Conservation (phyloP, 306 rosid species). For the Fragaria vesca region DNA sequence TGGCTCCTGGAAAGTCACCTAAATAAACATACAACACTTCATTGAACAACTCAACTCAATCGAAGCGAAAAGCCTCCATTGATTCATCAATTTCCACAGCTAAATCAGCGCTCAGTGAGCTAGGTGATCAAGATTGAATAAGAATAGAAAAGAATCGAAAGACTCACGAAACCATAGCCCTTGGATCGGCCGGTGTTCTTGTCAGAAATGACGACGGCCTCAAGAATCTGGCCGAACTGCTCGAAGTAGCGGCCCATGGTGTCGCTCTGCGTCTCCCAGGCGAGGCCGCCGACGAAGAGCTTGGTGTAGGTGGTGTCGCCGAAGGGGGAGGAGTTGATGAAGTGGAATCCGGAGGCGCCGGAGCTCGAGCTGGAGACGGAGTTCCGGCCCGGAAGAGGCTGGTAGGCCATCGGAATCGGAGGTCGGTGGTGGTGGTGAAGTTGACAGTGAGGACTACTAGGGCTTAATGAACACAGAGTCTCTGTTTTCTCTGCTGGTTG, state of each 20-base stretch:
- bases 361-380: constrained; percentile 54
- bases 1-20: constrained; percentile 97
- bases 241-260: constrained; percentile 84
- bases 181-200: constrained; percentile 95
- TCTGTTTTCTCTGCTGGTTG: too few relatives aligned
- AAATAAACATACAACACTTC: constrained; percentile 68
- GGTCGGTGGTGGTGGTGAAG: too few relatives aligned
- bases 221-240: constrained; percentile 86
- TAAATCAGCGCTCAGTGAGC: not conserved
- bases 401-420: constrained; percentile 65
- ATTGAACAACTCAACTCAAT: constrained; percentile 14
- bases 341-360: constrained; percentile 51
- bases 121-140: constrained; percentile 15
- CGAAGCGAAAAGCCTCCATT: too few relatives aligned
- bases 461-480: too few relatives aligned
- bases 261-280: constrained; percentile 97
- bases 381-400: constrained; percentile 63
- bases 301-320: constrained; percentile 96
- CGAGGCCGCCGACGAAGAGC: constrained; percentile 94
- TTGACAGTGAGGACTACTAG: too few relatives aligned
- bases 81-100: not conserved
- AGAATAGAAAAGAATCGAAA: constrained; percentile 17
- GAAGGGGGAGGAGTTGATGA: constrained; percentile 72
- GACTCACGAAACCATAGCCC: constrained; percentile 98
- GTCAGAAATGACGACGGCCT: constrained; percentile 90